Base-by-base conservation (phyloP, 2,329 filamentous ascomycete genomes). In the Aspergillus melleus region DNA sequence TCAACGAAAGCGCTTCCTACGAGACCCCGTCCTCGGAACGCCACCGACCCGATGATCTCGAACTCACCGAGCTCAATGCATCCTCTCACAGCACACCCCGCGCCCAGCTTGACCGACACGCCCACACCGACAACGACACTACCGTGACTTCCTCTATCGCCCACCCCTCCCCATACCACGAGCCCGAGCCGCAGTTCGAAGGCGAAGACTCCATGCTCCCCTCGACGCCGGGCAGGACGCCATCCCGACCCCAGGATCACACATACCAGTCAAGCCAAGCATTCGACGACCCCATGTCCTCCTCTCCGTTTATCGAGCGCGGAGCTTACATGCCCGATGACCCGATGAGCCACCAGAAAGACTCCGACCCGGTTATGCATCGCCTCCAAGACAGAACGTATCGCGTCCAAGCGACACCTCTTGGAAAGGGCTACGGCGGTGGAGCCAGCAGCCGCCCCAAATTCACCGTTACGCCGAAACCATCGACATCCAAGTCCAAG, bases 331-430 rank as follows among this genome's bases (percentile, higher is more conserved):
- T 14, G 36, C 14, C 6, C 16, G 36, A 42, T 78, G 74, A 87
- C 71, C 66, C 86, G 77, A 78, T 81, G 70, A 74, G 80, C 68
- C 72, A 75, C 73, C 74, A 80, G 12, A 80, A 75, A 77, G 36
- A n/a, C 4, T 71, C 72, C 8, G 92, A 97, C 71, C 90, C 91
- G 2, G 82, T 98, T 9, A 84, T 99, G 46, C 94, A 98, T 74
- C 90, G 90, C 60, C 83, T 98, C n/a, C 86, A 96, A 5, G 93
- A 98, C 80, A 97, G 96, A 77, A 97, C 90, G 59, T 99, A 96
- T 79, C 91, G 94, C 32, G 84, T 99, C 24, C 91, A 96, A 76
- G 92, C 94, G 6, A 99, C 95, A 10, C 95, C 95, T 0, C 88
- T 95, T 66, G 89, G 87, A 10, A 79, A 78, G 46, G 78, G 80